Conservation (phyloP, 2,329 filamentous ascomycete genomes). For the Paracoccidioides brasiliensis region DNA sequence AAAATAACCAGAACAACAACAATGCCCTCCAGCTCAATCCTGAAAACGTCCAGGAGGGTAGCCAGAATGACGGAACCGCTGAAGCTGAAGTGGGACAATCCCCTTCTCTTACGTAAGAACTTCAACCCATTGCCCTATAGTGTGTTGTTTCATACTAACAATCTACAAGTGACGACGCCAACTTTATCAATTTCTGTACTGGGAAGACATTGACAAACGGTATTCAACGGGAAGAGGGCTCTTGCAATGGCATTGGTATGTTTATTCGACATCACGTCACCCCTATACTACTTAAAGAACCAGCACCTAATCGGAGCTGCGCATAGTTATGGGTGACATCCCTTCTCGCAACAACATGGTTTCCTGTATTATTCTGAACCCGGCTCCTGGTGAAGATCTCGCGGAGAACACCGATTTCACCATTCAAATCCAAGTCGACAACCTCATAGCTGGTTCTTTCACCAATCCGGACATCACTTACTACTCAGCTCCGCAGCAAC, state of each 20-base stretch:
- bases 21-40: conserved; percentile 21
- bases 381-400: conserved; percentile 31
- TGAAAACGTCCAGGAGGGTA: conserved; percentile 30
- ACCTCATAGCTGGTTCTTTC: conserved; percentile 41
- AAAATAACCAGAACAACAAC: conserved; percentile 10
- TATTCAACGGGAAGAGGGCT: conserved; percentile 36
- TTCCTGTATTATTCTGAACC: conserved; percentile 40
- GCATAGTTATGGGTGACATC: conserved; percentile 43
- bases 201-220: conserved; percentile 45
- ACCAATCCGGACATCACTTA: conserved; percentile 43
- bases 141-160: conserved; percentile 1
- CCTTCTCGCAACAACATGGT: conserved; percentile 41
- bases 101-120: conserved; percentile 34
- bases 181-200: conserved; percentile 49
- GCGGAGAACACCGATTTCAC: conserved; percentile 32
- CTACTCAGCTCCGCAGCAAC: conserved; percentile 42
- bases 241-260: conserved; percentile 43
- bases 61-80: conserved; percentile 11
- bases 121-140: neutral
- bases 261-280: neutral
- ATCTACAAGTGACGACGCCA: conserved; percentile 33
- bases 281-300: neutral
- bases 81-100: conserved; percentile 27
- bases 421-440: conserved; percentile 36
- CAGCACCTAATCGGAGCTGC: neutral